Percentiles rank a stretch among this genome's conserved stretches.
Evolutionary conservation across 371 early-diverging fungal species (phyloP).

Genomic region (Dinochytrium kinnereticum): DNA sequence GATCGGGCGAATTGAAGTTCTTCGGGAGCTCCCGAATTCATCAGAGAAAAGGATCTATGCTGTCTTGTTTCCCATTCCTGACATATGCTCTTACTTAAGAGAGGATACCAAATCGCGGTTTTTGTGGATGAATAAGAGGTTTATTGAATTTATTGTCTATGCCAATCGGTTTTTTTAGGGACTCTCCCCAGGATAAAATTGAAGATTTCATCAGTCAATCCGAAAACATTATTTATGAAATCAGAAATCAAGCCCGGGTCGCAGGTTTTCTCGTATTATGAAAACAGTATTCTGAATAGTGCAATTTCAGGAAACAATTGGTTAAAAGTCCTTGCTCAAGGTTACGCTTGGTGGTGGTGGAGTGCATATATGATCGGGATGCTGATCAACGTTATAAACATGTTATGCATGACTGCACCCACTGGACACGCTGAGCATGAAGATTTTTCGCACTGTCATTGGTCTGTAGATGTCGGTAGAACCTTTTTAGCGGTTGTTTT

Average conservation of each 20-base stretch:
- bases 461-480: slow-evolving; percentile 25
- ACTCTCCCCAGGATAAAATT: slow-evolving; percentile 60
- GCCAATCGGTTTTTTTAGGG: no score
- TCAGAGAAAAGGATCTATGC: slow-evolving; percentile 49
- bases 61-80: slow-evolving; percentile 61
- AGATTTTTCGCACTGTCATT: slow-evolving; percentile 35
- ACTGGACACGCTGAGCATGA: slow-evolving; percentile 32
- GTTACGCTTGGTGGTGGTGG: slow-evolving; percentile 59
- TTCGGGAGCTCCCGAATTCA: slow-evolving; percentile 51
- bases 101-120: slow-evolving; percentile 58
- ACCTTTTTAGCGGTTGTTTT: slow-evolving; percentile 47
- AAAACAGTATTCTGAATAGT: no score
- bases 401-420: slow-evolving; percentile 38
- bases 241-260: slow-evolving; percentile 59
- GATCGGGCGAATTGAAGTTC: slow-evolving; percentile 62
- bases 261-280: slow-evolving; percentile 32
- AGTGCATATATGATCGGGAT: slow-evolving; percentile 54
- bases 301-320: slow-evolving; percentile 28
- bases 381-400: slow-evolving; percentile 47
- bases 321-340: slow-evolving; percentile 43
- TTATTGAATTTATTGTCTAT: background rate
- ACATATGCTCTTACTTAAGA: slow-evolving; percentile 57
- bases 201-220: slow-evolving; percentile 61
- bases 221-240: slow-evolving; percentile 61
- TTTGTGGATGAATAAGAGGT: slow-evolving; percentile 49